phyloP scores from a whole-genome alignment of 371 early-diverging fungal species.

The Mortierella sp. region DNA sequence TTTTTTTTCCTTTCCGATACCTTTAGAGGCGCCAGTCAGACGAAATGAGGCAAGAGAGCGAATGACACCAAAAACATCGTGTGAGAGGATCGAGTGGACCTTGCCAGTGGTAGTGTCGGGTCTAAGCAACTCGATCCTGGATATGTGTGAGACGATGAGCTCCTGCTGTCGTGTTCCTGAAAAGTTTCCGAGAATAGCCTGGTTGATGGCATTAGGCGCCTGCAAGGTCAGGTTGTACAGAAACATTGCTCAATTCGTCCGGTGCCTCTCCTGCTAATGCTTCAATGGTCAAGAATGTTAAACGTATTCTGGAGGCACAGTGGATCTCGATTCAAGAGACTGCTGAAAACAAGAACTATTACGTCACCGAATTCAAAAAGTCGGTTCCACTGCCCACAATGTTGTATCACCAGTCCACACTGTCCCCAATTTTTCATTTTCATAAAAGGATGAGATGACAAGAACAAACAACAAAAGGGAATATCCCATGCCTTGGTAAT shows the following conservation, averaged over 20 bases:
- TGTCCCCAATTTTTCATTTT: not conserved
- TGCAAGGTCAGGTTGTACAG: conserved; percentile 94
- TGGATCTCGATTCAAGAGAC: too few relatives aligned
- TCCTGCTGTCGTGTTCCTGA: conserved; percentile 94
- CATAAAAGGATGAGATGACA: conserved; percentile 5
- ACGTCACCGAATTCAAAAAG: not conserved
- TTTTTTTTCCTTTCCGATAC: conserved; percentile 41
- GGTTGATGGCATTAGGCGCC: conserved; percentile 82
- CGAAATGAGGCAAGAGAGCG: conserved; percentile 84
- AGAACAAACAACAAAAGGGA: conserved; percentile 11
- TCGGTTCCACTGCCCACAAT: not conserved
- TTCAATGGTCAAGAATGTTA: not conserved
- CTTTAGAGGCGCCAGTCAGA: conserved; percentile 81
- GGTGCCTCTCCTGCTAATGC: not conserved
- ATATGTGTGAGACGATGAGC: conserved; percentile 86
- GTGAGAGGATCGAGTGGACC: conserved; percentile 76
- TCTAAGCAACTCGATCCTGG: conserved; percentile 84
- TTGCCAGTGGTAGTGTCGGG: conserved; percentile 89
- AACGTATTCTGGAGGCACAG: too few relatives aligned
- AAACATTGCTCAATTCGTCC: conserved; percentile 73
- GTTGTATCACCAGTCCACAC: too few relatives aligned
- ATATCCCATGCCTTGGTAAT: conserved; percentile 50
- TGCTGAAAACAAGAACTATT: too few relatives aligned
- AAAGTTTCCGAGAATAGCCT: conserved; percentile 92
- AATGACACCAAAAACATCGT: conserved; percentile 90